Conservation (phyloP, 768 basidiomycete genomes). For the Harrya chromipes region DNA sequence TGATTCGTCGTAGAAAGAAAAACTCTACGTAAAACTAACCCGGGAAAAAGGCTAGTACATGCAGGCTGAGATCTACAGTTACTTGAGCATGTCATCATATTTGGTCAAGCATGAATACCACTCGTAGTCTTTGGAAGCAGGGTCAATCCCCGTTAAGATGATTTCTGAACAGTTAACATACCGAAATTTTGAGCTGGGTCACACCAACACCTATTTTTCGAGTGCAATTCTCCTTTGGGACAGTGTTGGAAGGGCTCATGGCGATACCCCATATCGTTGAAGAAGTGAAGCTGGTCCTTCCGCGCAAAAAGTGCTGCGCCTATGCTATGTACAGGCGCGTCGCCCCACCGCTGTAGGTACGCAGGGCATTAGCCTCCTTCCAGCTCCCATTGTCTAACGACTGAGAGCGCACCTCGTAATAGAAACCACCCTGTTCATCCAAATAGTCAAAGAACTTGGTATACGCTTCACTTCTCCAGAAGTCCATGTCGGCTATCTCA, state of each 20-base stretch:
- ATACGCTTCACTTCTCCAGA: slow-evolving; percentile 86
- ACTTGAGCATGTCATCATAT: slow-evolving; percentile 62
- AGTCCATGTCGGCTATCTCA: slow-evolving; percentile 85
- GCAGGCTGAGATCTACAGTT: slow-evolving; percentile 1
- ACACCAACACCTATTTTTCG: slow-evolving; percentile 65
- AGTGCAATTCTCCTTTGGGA: slow-evolving; percentile 54
- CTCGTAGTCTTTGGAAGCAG: slow-evolving; percentile 56
- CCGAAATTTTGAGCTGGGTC: slow-evolving; percentile 71
- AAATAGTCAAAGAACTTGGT: slow-evolving; percentile 78
- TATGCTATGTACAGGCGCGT: slow-evolving; percentile 85
- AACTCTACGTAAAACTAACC: slow-evolving; percentile 1
- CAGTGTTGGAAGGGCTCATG: slow-evolving; percentile 83
- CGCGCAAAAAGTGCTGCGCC: slow-evolving; percentile 73
- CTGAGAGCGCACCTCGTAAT: slow-evolving; percentile 66
- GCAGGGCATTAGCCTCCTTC: not conserved
- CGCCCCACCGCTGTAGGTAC: slow-evolving; percentile 65
- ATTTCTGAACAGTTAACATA: slow-evolving; percentile 24
- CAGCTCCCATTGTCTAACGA: not conserved
- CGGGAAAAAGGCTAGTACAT: not conserved
- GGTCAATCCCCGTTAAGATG: not conserved
- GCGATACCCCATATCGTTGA: slow-evolving; percentile 80
- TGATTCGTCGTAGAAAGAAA: not conserved
- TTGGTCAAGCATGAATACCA: slow-evolving; percentile 87
- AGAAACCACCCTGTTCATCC: slow-evolving; percentile 83
- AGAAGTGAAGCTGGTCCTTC: slow-evolving; percentile 78